These are phyloP conservation scores for Emergomyces africanus DNA, from an alignment of 2,329 filamentous ascomycete genomes.

Conservation along the genomic window DNA sequence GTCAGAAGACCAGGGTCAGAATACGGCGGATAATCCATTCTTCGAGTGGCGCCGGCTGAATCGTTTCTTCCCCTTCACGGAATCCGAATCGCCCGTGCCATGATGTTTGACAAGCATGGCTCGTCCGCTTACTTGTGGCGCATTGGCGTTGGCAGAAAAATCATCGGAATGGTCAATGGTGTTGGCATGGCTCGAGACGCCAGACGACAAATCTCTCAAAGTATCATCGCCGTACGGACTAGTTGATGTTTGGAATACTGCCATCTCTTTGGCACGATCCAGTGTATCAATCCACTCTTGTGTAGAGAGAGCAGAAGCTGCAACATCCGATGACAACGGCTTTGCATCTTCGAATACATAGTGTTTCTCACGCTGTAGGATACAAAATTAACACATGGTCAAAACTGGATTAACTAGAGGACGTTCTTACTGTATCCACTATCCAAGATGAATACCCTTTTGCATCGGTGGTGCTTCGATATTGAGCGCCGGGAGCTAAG, in stretches of 20 bases:
- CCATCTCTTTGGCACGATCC: conserved; percentile 75
- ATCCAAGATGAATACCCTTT: conserved; percentile 83
- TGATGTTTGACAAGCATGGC: conserved; percentile 30
- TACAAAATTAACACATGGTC: not conserved
- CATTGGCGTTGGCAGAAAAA: conserved; percentile 20
- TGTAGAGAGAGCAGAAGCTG: conserved; percentile 54
- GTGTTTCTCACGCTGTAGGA: conserved; percentile 63
- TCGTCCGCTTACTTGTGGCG: conserved; percentile 27
- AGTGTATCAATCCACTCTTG: conserved; percentile 89
- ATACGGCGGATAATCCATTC: conserved; percentile 81
- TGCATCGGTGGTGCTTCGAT: conserved; percentile 68
- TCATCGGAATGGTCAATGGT: conserved; percentile 32
- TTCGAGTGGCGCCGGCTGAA: conserved; percentile 93
- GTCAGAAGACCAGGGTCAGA: conserved; percentile 38
- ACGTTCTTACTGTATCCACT: conserved; percentile 72
- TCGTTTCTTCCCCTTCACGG: conserved; percentile 46
- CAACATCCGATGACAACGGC: conserved; percentile 49
- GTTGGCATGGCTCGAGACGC: conserved; percentile 52
- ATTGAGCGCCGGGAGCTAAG: conserved; percentile 59
- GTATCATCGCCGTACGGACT: conserved; percentile 55
- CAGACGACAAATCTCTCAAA: conserved; percentile 56
- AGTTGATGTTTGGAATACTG: conserved; percentile 49
- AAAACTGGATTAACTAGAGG: not conserved
- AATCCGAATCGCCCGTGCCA: conserved; percentile 35
- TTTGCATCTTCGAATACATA: conserved; percentile 93